Percentiles rank a stretch among this genome's conserved stretches.
These are phyloP conservation scores for Baudoinia panamericana DNA, from an alignment of 495 filamentous ascomycete genomes.

Conservation along the genomic window DNA sequence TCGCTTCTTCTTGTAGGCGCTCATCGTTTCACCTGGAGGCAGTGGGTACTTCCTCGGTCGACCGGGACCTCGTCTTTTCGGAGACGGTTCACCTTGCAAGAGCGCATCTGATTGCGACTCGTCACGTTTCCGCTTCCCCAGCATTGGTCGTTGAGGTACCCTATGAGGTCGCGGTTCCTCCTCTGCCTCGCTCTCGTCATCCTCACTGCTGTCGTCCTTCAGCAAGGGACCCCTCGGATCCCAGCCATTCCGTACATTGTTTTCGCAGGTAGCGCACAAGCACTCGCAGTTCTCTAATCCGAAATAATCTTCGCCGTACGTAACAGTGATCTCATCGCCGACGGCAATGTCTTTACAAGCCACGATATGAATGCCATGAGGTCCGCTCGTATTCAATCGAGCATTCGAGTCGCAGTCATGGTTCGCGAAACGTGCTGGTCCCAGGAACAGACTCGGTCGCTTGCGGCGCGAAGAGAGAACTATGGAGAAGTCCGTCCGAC, in stretches of 20 bases:
- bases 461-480: conserved; percentile 87
- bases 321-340: conserved; percentile 91
- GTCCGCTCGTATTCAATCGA: conserved; percentile 62
- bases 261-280: conserved; percentile 78
- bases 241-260: conserved; percentile 70
- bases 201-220: conserved; percentile 17
- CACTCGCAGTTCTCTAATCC: conserved; percentile 91
- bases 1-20: not conserved
- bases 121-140: conserved; percentile 1
- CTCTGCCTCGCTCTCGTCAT: conserved; percentile 18
- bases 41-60: conserved; percentile 6
- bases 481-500: conserved; percentile 86
- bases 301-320: conserved; percentile 93
- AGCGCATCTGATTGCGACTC: not conserved
- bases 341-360: conserved; percentile 65
- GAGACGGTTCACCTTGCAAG: not conserved
- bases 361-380: conserved; percentile 77
- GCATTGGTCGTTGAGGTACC: too few species aligned
- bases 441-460: conserved; percentile 76
- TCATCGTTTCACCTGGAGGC: conserved; percentile 6
- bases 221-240: conserved; percentile 24
- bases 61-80: not conserved
- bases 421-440: conserved; percentile 90
- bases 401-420: conserved; percentile 96
- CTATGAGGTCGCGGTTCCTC: too few species aligned